Base-by-base conservation (phyloP, 805 yeast species). In the Ogataea pilisensis region DNA sequence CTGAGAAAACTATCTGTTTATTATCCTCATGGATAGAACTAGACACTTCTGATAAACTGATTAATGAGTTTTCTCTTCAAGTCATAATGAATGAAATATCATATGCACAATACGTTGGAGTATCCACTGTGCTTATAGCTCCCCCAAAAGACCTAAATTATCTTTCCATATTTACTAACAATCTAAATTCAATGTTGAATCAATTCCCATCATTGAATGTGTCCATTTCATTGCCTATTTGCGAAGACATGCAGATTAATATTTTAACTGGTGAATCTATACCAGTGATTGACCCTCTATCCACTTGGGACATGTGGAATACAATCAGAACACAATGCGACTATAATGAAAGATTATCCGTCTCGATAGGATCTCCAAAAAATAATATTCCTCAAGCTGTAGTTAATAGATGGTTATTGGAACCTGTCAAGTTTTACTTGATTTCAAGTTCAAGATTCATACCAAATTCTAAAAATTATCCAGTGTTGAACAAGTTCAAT, bases 251-350 rank as follows among this genome's bases (percentile, higher is more conserved):
- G 3, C 50, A 39, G 28, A 35, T 36, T 2, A 51, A 58, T 36
- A 44, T 48, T 2, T 22, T 32, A n/a, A 51, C 58, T 5, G 51
- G 63, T 3, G 54, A 55, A 27, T 20, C 46, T 1, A 43, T 53
- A 8, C 54, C 59, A 17, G 51, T 53, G 7, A 50, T 66, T 14
- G 79, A 75, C 50, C 62, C 69, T 8, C 58, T 82, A 25, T 76
- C 82, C 3, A 78, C 84, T 2, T 83, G 90, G 90, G 85, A 80
- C 40, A 70, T 80, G 50, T 83, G 90, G 90, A 78, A 82, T 49
- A 69, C 83, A 1, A 73, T 83, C 3, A 63, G 88, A 19, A 65
- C 70, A 5, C 62, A 73, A 28, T 76, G 82, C 50, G 70, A 72
- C 41, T 78, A 80, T 51, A 69, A 80, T 36, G 45, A 60, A 2